Evolutionary conservation across 2,329 filamentous ascomycete genomes (phyloP).

Genomic region (Aspergillus fructus): DNA sequence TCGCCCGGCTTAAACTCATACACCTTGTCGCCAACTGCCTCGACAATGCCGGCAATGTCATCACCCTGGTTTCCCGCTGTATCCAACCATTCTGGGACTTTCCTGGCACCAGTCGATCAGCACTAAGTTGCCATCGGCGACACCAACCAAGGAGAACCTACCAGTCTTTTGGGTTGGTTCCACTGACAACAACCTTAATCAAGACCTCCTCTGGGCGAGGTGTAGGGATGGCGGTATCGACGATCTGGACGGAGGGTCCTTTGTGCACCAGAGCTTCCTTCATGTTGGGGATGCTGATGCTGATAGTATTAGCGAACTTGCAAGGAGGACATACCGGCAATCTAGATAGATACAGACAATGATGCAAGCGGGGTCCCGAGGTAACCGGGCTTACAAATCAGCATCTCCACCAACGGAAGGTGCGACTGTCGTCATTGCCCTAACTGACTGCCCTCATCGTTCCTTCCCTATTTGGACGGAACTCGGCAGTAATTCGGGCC

Average conservation of each 20-base stretch:
- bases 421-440: background rate
- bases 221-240: slow-evolving; percentile 44
- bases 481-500: background rate
- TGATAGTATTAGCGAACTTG: too few relatives aligned
- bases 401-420: background rate
- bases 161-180: slow-evolving; percentile 53
- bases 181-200: slow-evolving; percentile 42
- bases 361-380: background rate
- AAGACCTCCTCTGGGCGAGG: slow-evolving; percentile 39
- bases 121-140: background rate
- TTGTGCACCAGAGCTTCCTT: slow-evolving; percentile 9
- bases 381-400: background rate
- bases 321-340: too few relatives aligned
- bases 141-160: background rate
- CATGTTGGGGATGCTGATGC: slow-evolving; percentile 1
- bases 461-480: background rate
- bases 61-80: slow-evolving; percentile 28
- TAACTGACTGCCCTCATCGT: too few relatives aligned
- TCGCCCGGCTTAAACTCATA: slow-evolving; percentile 57
- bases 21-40: slow-evolving; percentile 51
- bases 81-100: slow-evolving; percentile 13
- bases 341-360: background rate
- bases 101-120: slow-evolving; percentile 15
- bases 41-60: slow-evolving; percentile 52
- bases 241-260: slow-evolving; percentile 32